phyloP scores from a whole-genome alignment of 2,329 filamentous ascomycete genomes.

The Aschersonia sp. region DNA sequence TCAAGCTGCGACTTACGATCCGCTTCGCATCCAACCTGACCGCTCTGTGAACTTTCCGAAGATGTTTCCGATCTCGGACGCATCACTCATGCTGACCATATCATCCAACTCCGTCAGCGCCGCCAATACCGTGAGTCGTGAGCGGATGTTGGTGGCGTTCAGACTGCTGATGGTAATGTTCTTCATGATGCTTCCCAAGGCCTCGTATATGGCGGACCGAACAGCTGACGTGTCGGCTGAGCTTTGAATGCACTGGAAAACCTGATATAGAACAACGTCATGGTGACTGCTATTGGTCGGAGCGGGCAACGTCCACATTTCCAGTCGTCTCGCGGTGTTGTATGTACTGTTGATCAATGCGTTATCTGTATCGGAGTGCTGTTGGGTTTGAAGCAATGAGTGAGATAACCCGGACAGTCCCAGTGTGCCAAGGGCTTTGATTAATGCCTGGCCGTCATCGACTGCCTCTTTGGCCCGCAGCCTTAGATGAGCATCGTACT shows the following conservation, averaged over 20 bases:
- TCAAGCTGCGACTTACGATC: conserved; percentile 39
- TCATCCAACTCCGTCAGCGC: conserved; percentile 73
- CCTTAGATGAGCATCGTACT: conserved; percentile 74
- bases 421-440: conserved; percentile 64
- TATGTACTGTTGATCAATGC: conserved; percentile 58
- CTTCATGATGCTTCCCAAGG: conserved; percentile 45
- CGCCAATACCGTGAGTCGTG: conserved; percentile 48
- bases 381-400: conserved; percentile 56
- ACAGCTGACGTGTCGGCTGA: conserved; percentile 41
- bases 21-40: conserved; percentile 67
- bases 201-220: conserved; percentile 44
- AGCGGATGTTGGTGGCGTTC: conserved; percentile 36
- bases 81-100: conserved; percentile 45
- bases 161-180: conserved; percentile 34
- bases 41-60: conserved; percentile 51
- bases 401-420: conserved; percentile 79
- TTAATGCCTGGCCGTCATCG: conserved; percentile 52
- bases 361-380: conserved; percentile 40
- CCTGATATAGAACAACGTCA: conserved; percentile 59
- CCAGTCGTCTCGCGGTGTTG: conserved; percentile 64
- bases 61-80: conserved; percentile 43
- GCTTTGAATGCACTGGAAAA: conserved; percentile 64
- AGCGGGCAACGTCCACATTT: conserved; percentile 81
- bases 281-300: conserved; percentile 48
- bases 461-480: conserved; percentile 38